Evolutionary conservation across 2,329 filamentous ascomycete species (phyloP).

Genomic region (Plenodomus tracheiphilus): DNA sequence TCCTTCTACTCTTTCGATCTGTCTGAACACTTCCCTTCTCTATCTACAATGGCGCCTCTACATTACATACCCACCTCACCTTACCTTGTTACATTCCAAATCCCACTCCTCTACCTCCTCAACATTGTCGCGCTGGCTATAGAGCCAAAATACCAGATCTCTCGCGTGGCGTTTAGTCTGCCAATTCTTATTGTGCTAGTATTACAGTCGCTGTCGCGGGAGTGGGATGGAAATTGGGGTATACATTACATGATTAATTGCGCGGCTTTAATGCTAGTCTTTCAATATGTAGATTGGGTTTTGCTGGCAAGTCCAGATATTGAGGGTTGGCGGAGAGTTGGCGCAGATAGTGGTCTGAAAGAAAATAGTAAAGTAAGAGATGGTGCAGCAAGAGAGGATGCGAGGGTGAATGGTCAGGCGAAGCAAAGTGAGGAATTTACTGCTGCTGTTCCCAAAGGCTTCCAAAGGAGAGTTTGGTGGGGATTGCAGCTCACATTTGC

Average conservation of each 20-base stretch:
- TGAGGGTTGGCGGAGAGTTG: conserved; percentile 29
- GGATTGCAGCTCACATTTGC: conserved; percentile 14
- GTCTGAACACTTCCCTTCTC: not conserved
- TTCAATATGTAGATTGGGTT: conserved; percentile 26
- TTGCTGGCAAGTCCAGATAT: conserved; percentile 25
- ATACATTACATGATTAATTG: conserved; percentile 17
- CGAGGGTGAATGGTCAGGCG: not conserved
- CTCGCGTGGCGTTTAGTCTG: conserved; percentile 13
- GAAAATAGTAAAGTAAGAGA: conserved; percentile 2
- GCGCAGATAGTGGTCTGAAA: not conserved
- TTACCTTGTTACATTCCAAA: conserved; percentile 10
- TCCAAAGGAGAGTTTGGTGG: conserved; percentile 26
- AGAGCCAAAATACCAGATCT: conserved; percentile 7
- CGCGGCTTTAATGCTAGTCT: conserved; percentile 4
- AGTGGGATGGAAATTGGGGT: conserved; percentile 15
- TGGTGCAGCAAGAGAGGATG: not conserved
- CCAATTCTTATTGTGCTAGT: conserved; percentile 19
- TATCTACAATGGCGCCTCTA: not conserved
- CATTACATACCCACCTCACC: conserved; percentile 10
- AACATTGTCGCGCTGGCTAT: conserved; percentile 21
- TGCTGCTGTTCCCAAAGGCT: conserved; percentile 8
- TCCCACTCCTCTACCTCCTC: conserved; percentile 16
- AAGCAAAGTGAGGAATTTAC: conserved; percentile 1
- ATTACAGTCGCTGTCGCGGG: conserved; percentile 19
- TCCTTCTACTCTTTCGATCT: too few species aligned